Evolutionary conservation across 78 protist genomes (phyloP).

Genomic region (Bodo saltans): DNA sequence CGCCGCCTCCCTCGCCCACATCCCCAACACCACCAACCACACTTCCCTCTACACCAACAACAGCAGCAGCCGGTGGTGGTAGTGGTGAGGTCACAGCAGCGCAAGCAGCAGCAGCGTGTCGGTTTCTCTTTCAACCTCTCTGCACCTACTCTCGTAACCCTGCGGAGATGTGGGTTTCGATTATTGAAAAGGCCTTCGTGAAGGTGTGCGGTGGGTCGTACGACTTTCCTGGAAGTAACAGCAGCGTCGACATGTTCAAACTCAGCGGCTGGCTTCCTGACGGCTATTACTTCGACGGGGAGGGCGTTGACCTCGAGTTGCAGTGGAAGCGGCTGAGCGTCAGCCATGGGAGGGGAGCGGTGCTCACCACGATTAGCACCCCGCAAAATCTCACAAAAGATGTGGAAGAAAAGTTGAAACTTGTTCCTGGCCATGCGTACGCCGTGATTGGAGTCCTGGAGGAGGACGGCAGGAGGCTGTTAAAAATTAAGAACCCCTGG

Average conservation of each 20-base stretch:
- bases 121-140: not conserved
- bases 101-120: too few relatives aligned
- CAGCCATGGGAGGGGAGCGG: not conserved
- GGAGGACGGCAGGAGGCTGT: not conserved
- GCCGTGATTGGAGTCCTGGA: not conserved
- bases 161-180: not conserved
- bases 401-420: not conserved
- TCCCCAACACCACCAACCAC: too few relatives aligned
- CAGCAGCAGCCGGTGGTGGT: too few relatives aligned
- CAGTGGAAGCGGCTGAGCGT: not conserved
- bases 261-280: conserved; percentile 5
- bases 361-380: not conserved
- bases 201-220: not conserved
- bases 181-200: not conserved
- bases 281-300: not conserved
- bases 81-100: too few relatives aligned
- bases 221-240: not conserved
- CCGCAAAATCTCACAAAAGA: not conserved
- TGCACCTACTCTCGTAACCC: not conserved
- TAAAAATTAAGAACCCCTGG: conserved; percentile 8
- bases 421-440: not conserved
- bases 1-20: too few relatives aligned
- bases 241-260: not conserved
- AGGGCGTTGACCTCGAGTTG: not conserved
- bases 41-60: not conserved